Base-by-base conservation (phyloP, 169 alveolate species). In the Eimeria tenella region DNA sequence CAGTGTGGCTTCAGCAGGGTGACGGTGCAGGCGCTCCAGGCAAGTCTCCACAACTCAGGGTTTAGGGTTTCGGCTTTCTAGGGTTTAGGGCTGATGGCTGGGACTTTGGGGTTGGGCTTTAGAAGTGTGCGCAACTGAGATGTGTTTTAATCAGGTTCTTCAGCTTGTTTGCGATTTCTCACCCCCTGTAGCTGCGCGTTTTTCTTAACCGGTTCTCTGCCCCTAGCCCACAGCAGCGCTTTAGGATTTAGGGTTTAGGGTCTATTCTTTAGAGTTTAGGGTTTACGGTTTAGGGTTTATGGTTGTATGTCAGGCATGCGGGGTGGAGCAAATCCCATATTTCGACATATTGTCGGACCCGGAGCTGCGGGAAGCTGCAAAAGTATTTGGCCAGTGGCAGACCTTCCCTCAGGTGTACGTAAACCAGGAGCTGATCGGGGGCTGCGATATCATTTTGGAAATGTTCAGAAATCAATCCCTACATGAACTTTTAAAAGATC, bases 391-490 rank as follows among this genome's bases (percentile, higher is more conserved):
- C 11, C 23, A 4, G 13, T 74, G 84, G 84, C 42, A 8, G 6
- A 42, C 84, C 11, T 74, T 42, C 13, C 84, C 84, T 50, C 84
- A 74, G 84, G 62, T 74, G 84, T 74, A 74, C 62, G 25, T 74
- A 74, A 52, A 74, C 84, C 84, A 53, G 31, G 62, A 74, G 25
- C 52, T 74, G 5, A 74, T 74, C 17, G 84, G 84, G 25, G 84
- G 84, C 3, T 52, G 58, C 21, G 84, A 74, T 74, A 74, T 74
- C 11, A 31, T 74, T 42, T 6, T 74, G 52, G 25, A 74, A 7
- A 74, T 74, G 84, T 74, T 42, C 42, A 74, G 42, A 13, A 42
- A 8, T 9, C 13, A 19, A 8, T 8, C 21, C 3, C 62, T 74
- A 15, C 84, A 42, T 9, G 31, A 31, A 5, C 25, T 74, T 13